Evolutionary conservation across 495 filamentous ascomycete species (phyloP).

Genomic region (Glonium stellatum): DNA sequence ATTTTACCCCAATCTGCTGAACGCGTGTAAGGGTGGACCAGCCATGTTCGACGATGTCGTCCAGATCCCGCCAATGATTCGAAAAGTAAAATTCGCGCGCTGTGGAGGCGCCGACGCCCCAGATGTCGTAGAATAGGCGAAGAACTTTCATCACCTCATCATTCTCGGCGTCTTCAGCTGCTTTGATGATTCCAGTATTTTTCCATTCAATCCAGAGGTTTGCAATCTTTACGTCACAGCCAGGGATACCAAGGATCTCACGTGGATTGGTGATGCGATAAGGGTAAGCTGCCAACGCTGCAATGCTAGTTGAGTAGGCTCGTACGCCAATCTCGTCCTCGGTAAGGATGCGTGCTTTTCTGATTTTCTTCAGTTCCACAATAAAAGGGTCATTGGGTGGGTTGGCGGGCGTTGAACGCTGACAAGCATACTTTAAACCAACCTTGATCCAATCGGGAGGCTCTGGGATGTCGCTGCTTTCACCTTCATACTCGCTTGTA

Average conservation of each 20-base stretch:
- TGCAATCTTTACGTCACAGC: slow-evolving; percentile 76
- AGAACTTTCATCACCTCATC: slow-evolving; percentile 59
- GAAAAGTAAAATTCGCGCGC: slow-evolving; percentile 77
- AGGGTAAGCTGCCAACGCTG: slow-evolving; percentile 76
- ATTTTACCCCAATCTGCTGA: slow-evolving; percentile 95
- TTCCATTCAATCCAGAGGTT: slow-evolving; percentile 72
- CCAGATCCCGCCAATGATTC: slow-evolving; percentile 66
- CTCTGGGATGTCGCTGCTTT: slow-evolving; percentile 43
- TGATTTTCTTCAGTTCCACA: slow-evolving; percentile 64
- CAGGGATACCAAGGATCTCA: slow-evolving; percentile 68
- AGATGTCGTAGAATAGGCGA: slow-evolving; percentile 69
- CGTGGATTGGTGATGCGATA: slow-evolving; percentile 44
- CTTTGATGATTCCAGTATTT: slow-evolving; percentile 50
- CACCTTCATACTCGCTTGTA: slow-evolving; percentile 59
- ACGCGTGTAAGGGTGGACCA: slow-evolving; percentile 69
- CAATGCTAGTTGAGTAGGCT: slow-evolving; percentile 86
- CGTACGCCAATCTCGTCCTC: slow-evolving; percentile 72
- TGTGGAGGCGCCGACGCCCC: slow-evolving; percentile 80
- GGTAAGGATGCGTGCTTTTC: slow-evolving; percentile 58
- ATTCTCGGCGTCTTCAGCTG: slow-evolving; percentile 55
- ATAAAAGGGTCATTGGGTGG: slow-evolving; percentile 75
- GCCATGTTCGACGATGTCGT: slow-evolving; percentile 78
- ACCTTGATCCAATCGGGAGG: slow-evolving; percentile 62
- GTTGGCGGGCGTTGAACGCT: slow-evolving; percentile 64
- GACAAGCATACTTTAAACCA: slow-evolving; percentile 68